phyloP scores from a whole-genome alignment of 2,329 filamentous ascomycete species.

The Davidsoniella neocaledoniae region DNA sequence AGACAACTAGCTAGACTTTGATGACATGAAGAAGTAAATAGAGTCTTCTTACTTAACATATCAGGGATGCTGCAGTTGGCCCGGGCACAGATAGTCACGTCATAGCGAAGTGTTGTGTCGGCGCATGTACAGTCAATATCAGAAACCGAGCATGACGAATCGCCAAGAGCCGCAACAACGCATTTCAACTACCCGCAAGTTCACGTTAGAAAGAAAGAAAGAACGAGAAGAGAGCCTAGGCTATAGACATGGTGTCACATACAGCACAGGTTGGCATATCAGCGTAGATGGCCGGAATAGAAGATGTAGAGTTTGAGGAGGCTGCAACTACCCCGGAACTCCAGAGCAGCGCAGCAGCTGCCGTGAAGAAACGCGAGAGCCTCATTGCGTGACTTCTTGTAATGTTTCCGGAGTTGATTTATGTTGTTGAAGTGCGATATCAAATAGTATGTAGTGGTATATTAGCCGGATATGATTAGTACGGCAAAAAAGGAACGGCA shows the following conservation, averaged over 20 bases:
- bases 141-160: constrained; percentile 17
- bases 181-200: constrained; percentile 16
- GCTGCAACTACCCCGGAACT: neutral
- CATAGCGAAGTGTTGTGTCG: constrained; percentile 16
- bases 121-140: constrained; percentile 21
- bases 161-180: constrained; percentile 15
- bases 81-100: constrained; percentile 18
- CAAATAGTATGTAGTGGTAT: no score
- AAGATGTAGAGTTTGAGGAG: neutral
- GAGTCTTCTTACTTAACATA: neutral
- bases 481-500: no score
- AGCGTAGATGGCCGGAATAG: neutral
- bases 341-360: neutral
- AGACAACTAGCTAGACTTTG: neutral
- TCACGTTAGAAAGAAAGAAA: neutral
- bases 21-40: neutral
- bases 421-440: no score
- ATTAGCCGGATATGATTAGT: no score
- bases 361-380: neutral
- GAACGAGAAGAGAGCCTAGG: neutral
- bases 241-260: constrained; percentile 7
- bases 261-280: constrained; percentile 21
- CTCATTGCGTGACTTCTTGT: neutral
- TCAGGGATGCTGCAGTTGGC: constrained; percentile 14
- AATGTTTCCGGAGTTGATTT: neutral